phyloP scores from a whole-genome alignment of 2,329 filamentous ascomycete genomes.

The Fusarium robinianum region DNA sequence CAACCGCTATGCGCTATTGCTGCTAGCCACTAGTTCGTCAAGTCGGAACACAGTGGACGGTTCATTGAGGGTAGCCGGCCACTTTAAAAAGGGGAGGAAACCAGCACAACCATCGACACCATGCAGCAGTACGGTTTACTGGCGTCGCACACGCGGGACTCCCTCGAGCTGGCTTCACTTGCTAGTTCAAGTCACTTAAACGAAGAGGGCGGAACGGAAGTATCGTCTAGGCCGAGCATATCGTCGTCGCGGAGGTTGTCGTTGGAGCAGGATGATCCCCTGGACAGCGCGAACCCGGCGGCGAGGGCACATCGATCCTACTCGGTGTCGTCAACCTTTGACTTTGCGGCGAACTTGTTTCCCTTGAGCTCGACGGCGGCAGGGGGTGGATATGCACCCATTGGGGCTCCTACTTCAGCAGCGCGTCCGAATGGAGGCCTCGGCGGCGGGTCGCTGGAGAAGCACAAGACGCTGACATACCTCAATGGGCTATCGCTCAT shows the following conservation, averaged over 20 bases:
- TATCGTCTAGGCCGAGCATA: slow-evolving; percentile 81
- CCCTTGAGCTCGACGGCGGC: slow-evolving; percentile 82
- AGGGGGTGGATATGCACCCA: slow-evolving; percentile 76
- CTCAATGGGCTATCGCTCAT: slow-evolving; percentile 91
- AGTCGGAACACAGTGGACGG: slow-evolving; percentile 22
- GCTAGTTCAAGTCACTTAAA: slow-evolving; percentile 72
- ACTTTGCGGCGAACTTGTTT: slow-evolving; percentile 92
- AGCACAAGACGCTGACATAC: slow-evolving; percentile 94
- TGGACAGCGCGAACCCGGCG: slow-evolving; percentile 61
- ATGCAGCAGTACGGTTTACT: slow-evolving; percentile 50
- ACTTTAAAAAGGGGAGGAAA: slow-evolving; percentile 13
- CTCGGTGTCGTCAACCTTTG: slow-evolving; percentile 90
- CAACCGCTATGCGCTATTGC: slow-evolving; percentile 35
- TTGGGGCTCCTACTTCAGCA: slow-evolving; percentile 73
- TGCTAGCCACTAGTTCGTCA: slow-evolving; percentile 24
- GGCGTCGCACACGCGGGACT: slow-evolving; percentile 72
- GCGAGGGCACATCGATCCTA: slow-evolving; percentile 66
- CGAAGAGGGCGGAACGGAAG: slow-evolving; percentile 62
- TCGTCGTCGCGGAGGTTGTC: slow-evolving; percentile 92
- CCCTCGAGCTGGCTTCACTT: slow-evolving; percentile 92
- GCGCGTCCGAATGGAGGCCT: slow-evolving; percentile 54
- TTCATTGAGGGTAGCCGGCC: slow-evolving; percentile 12
- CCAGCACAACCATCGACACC: slow-evolving; percentile 41
- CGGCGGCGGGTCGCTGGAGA: slow-evolving; percentile 83
- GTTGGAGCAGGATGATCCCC: slow-evolving; percentile 78